Percentiles rank a stretch among this genome's conserved stretches.
Conservation (phyloP, 1,139 yeast genomes). For the Suhomyces bokatorum region DNA sequence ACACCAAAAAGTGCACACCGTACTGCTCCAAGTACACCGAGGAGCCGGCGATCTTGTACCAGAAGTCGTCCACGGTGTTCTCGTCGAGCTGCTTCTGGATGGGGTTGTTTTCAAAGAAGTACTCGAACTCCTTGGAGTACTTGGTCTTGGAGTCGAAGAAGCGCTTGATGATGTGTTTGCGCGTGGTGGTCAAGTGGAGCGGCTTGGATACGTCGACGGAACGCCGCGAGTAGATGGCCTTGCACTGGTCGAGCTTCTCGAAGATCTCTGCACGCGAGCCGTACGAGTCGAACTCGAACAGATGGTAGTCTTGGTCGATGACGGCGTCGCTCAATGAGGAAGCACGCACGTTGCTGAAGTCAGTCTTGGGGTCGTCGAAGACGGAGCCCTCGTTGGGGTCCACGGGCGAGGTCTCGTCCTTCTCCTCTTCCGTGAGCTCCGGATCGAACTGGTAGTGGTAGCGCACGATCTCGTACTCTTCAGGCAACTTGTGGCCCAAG, state of each 20-base stretch:
- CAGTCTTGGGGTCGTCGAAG: conserved; percentile 1
- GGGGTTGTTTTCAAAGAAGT: conserved; percentile 16
- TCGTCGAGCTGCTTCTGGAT: conserved; percentile 20
- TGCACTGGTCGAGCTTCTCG: conserved; percentile 9
- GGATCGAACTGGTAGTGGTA: conserved; percentile 7
- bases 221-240: conserved; percentile 4
- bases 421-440: conserved; percentile 1
- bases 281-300: conserved; percentile 11
- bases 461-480: conserved; percentile 1
- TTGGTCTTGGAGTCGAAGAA: conserved; percentile 10
- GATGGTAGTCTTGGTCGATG: not conserved
- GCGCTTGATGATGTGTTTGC: conserved; percentile 10
- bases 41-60: conserved; percentile 42
- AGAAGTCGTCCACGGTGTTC: conserved; percentile 30
- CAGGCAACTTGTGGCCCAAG: conserved; percentile 3
- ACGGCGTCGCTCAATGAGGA: not conserved
- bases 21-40: conserved; percentile 43
- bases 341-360: not conserved
- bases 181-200: conserved; percentile 7
- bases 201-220: conserved; percentile 10
- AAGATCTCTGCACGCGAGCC: conserved; percentile 9
- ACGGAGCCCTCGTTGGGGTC: conserved; percentile 1
- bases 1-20: conserved; percentile 40
- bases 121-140: conserved; percentile 13
- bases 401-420: conserved; percentile 2